Evolutionary conservation across 345 rosid genomes (phyloP).

Genomic region (Gossypium australe): DNA sequence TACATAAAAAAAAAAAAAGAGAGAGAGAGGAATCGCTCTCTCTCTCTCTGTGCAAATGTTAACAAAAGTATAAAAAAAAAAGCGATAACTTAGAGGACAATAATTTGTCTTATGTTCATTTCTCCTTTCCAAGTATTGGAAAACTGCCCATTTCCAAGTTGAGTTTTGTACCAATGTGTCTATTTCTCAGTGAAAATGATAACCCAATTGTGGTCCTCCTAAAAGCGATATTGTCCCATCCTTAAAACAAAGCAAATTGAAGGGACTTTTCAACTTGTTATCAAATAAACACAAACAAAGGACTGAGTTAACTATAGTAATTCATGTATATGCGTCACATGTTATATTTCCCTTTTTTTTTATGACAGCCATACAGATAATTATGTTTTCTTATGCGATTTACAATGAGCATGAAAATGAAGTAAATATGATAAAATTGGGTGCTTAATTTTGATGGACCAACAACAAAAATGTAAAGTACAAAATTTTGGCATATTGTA

Average conservation of each 20-base stretch:
- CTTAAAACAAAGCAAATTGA: neutral
- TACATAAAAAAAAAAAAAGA: too few species aligned
- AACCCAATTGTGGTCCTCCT: slow-evolving; percentile 3
- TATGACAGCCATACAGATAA: too few species aligned
- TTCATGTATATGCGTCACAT: neutral
- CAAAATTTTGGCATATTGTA: neutral
- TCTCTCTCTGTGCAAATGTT: too few species aligned
- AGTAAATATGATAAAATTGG: neutral
- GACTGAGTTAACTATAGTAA: neutral
- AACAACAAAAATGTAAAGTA: neutral
- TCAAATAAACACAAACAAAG: neutral
- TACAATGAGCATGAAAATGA: neutral
- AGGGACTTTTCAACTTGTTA: neutral
- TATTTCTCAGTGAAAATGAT: neutral
- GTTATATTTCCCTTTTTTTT: neutral
- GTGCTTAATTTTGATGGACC: neutral
- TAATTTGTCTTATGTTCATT: neutral
- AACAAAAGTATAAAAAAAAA: too few species aligned
- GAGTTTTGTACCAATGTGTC: neutral
- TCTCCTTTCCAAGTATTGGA: neutral
- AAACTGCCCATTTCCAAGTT: neutral
- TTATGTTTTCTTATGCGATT: neutral
- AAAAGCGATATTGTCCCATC: neutral
- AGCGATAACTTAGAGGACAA: too few species aligned
- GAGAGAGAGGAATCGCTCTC: too few species aligned